Evolutionary conservation across 257 asterid genomes (phyloP), one percentile per base, ranked within the genome.

Genomic region (Perilla frutescens): DNA sequence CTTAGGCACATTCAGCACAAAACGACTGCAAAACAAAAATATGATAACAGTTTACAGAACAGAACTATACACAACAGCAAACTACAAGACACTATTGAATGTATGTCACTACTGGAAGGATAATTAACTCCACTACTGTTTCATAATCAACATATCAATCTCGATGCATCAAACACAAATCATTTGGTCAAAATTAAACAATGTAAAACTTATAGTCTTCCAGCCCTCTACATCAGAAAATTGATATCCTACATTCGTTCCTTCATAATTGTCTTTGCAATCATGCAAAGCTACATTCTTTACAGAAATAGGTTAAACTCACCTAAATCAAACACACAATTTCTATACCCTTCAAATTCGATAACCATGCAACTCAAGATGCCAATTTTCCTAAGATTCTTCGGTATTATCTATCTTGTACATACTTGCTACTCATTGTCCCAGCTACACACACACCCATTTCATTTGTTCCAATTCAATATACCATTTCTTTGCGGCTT

Each of bases 1-100:
- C 87, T 91, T 90, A 11, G 99, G 99, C 77, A 91, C 97, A 62
- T 95, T 92, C 80, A 95, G 88, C 75, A 95, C 98, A 80, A 95
- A 95, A 67, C 99, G 99, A 70, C 99, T 94, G 93, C 91, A 78
- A 49, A 69, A 73, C 15, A 59, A 70, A 65, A 4, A 45, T n/a
- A 1, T 32, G 54, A 48, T 58, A 54, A 51, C 50, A 63, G 62
- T 26, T 51, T 67, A 39, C 69, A 60, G 13, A 34, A 62, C 26
- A 37, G 39, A 70, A 45, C 48, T 31, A n/a, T n/a, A 61, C 8
- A 11, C 58, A 68, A 12, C 41, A 36, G 56, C 15, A 15, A 48
- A 65, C 8, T 11, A 45, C 26, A 51, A 29, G 50, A 37, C 1
- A 63, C 6, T 62, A n/a, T 39, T 37, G 15, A 26, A 13, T 45